A percentile compares a stretch with the other conserved stretches of the same genome.
Evolutionary conservation across 352 stramenopile species (phyloP).

Genomic region (Globisporangium splendens): DNA sequence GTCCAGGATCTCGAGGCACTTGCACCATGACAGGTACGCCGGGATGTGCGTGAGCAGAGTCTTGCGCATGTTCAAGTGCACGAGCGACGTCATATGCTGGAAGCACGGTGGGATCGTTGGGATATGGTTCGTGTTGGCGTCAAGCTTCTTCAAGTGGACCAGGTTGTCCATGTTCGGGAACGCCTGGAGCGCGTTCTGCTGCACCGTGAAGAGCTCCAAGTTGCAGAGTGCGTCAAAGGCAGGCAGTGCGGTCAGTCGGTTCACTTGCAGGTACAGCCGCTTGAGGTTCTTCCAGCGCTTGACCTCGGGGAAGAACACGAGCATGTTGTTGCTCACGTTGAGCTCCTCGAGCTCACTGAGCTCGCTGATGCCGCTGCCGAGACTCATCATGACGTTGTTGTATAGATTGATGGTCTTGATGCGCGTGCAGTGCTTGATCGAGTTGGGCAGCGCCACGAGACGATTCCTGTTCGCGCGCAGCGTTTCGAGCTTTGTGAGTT

Average conservation of each 20-base stretch:
- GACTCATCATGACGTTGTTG: slow-evolving; percentile 63
- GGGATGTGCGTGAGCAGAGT: slow-evolving; percentile 55
- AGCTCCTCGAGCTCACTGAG: slow-evolving; percentile 65
- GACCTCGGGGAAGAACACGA: slow-evolving; percentile 35
- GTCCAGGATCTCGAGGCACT: slow-evolving; percentile 65
- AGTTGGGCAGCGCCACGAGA: slow-evolving; percentile 39
- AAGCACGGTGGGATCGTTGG: slow-evolving; percentile 39
- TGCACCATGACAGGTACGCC: slow-evolving; percentile 36
- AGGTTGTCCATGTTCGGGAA: slow-evolving; percentile 65
- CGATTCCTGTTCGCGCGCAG: slow-evolving; percentile 57
- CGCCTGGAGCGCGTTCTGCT: slow-evolving; percentile 57
- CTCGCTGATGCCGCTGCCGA: slow-evolving; percentile 40
- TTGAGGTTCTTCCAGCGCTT: slow-evolving; percentile 54
- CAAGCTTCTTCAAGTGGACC: slow-evolving; percentile 65
- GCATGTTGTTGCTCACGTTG: slow-evolving; percentile 64
- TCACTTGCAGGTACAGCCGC: slow-evolving; percentile 54
- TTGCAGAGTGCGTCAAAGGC: slow-evolving; percentile 45
- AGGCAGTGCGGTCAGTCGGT: slow-evolving; percentile 41
- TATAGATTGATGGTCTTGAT: slow-evolving; percentile 71
- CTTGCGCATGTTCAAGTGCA: slow-evolving; percentile 61
- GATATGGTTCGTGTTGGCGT: slow-evolving; percentile 75
- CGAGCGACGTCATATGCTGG: slow-evolving; percentile 51
- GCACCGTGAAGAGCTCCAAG: slow-evolving; percentile 54
- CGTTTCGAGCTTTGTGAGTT: slow-evolving; percentile 46
- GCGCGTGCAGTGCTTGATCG: slow-evolving; percentile 42